Evolutionary conservation across 2,329 filamentous ascomycete species (phyloP).

Genomic region (Davidsoniella eucalypti): DNA sequence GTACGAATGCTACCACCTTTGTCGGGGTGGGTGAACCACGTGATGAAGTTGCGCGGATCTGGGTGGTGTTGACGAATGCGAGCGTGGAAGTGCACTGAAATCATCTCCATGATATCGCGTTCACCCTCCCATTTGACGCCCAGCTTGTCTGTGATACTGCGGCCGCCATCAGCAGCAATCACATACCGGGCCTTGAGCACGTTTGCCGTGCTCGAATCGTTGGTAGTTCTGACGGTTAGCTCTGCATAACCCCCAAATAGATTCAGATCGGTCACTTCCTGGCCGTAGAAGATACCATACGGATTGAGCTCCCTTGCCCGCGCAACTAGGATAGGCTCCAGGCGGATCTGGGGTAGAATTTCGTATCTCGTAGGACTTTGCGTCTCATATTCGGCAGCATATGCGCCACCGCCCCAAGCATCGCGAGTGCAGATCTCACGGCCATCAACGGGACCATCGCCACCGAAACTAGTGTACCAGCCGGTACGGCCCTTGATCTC

Average conservation of each 20-base stretch:
- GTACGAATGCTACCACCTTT: slow-evolving; percentile 7
- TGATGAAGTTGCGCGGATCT: slow-evolving; percentile 8
- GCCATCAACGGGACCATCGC: not conserved
- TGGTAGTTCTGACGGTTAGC: not conserved
- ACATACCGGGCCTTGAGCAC: not conserved
- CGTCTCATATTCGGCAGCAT: slow-evolving; percentile 5
- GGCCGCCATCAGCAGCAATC: slow-evolving; percentile 5
- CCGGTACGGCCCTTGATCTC: slow-evolving; percentile 9
- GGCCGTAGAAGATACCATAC: slow-evolving; percentile 4
- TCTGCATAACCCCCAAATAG: not conserved
- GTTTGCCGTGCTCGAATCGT: not conserved
- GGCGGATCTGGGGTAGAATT: slow-evolving; percentile 10
- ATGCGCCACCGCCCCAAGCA: slow-evolving; percentile 6
- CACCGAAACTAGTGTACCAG: slow-evolving; percentile 7
- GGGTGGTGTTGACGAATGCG: slow-evolving; percentile 2
- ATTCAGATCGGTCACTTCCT: slow-evolving; percentile 4
- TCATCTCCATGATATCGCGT: slow-evolving; percentile 7
- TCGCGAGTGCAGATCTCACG: slow-evolving; percentile 3
- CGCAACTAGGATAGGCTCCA: slow-evolving; percentile 4
- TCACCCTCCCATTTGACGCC: slow-evolving; percentile 6
- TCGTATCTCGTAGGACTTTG: slow-evolving; percentile 4
- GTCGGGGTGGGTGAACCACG: slow-evolving; percentile 7
- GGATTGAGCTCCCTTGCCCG: slow-evolving; percentile 7
- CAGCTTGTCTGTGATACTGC: slow-evolving; percentile 3
- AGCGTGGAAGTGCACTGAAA: slow-evolving; percentile 6